Conservation (phyloP, 2,329 filamentous ascomycete genomes). For the Aspergillus aculeatus region DNA sequence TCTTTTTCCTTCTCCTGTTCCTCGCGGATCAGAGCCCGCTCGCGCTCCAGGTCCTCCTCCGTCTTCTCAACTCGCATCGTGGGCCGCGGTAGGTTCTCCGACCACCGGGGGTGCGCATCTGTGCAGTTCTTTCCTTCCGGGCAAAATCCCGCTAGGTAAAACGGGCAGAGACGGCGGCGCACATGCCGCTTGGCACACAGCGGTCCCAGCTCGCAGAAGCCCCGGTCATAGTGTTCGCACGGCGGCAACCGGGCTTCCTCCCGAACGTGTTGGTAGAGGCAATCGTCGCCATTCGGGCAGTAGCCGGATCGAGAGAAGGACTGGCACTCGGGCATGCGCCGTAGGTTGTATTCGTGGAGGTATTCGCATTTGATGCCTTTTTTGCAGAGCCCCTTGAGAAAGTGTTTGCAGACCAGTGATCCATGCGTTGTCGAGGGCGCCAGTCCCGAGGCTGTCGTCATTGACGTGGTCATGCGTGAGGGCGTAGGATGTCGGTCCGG, state of each 20-base stretch:
- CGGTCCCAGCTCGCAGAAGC: slow-evolving; percentile 90
- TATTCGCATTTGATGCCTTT: slow-evolving; percentile 98
- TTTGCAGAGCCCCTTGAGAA: slow-evolving; percentile 94
- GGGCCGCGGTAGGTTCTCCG: slow-evolving; percentile 61
- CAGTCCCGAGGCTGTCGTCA: slow-evolving; percentile 43
- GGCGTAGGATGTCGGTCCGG: slow-evolving; percentile 73
- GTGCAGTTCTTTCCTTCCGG: slow-evolving; percentile 76
- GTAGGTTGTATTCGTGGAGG: slow-evolving; percentile 95
- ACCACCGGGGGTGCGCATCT: slow-evolving; percentile 78
- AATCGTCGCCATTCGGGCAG: slow-evolving; percentile 96
- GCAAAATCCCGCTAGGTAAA: slow-evolving; percentile 92
- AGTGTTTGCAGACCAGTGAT: slow-evolving; percentile 94
- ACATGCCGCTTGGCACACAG: slow-evolving; percentile 87
- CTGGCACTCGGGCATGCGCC: slow-evolving; percentile 98
- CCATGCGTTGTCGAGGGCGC: slow-evolving; percentile 43
- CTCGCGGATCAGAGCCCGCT: slow-evolving; percentile 56
- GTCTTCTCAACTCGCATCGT: slow-evolving; percentile 68
- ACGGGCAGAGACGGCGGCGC: slow-evolving; percentile 74
- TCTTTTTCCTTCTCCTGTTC: slow-evolving; percentile 59
- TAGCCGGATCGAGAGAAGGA: slow-evolving; percentile 92
- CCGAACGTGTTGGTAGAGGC: slow-evolving; percentile 86
- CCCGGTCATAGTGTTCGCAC: slow-evolving; percentile 88
- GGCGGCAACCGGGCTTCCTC: slow-evolving; percentile 74
- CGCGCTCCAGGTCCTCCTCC: slow-evolving; percentile 64
- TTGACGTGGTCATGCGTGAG: slow-evolving; percentile 44